Percentiles rank a stretch among this genome's conserved stretches.
These are phyloP conservation scores for Fusarium papillatum DNA, from an alignment of 2,329 filamentous ascomycete genomes.

Conservation along the genomic window DNA sequence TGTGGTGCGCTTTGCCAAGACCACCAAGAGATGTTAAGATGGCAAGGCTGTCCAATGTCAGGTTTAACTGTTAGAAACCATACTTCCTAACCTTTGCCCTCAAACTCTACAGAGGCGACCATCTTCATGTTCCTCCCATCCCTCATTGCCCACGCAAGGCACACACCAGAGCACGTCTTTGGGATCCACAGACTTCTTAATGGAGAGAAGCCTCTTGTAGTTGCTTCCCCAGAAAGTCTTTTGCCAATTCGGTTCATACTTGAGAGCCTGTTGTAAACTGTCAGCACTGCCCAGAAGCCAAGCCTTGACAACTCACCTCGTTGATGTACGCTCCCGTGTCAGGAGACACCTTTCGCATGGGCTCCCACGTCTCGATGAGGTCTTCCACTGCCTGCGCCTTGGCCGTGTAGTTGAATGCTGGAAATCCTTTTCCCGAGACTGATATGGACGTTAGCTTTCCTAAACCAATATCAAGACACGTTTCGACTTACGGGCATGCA, in stretches of 20 bases:
- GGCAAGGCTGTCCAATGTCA: not conserved
- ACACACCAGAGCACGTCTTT: slow-evolving; percentile 62
- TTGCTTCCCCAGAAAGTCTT: slow-evolving; percentile 59
- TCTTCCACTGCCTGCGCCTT: slow-evolving; percentile 40
- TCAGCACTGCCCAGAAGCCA: accelerated
- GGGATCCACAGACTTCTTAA: slow-evolving; percentile 63
- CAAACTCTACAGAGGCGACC: slow-evolving; percentile 41
- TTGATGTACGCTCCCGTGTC: slow-evolving; percentile 60
- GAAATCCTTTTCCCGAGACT: slow-evolving; percentile 47
- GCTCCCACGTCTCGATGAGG: slow-evolving; percentile 47
- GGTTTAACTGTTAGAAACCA: too few relatives aligned
- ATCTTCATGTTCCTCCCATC: slow-evolving; percentile 47
- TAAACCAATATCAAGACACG: slow-evolving; percentile 22
- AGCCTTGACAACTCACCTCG: slow-evolving; percentile 49
- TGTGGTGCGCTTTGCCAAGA: not conserved
- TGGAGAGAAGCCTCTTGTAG: slow-evolving; percentile 57
- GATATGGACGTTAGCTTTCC: not conserved
- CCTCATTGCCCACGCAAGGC: slow-evolving; percentile 61
- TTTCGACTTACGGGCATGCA: slow-evolving; percentile 56
- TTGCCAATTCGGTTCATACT: slow-evolving; percentile 54
- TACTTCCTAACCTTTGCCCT: not conserved
- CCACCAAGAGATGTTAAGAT: not conserved
- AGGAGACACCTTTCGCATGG: slow-evolving; percentile 55
- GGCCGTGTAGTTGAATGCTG: slow-evolving; percentile 50
- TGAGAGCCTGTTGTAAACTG: slow-evolving; percentile 45